Conservation (phyloP, 768 basidiomycete species). For the Imleria badia region DNA sequence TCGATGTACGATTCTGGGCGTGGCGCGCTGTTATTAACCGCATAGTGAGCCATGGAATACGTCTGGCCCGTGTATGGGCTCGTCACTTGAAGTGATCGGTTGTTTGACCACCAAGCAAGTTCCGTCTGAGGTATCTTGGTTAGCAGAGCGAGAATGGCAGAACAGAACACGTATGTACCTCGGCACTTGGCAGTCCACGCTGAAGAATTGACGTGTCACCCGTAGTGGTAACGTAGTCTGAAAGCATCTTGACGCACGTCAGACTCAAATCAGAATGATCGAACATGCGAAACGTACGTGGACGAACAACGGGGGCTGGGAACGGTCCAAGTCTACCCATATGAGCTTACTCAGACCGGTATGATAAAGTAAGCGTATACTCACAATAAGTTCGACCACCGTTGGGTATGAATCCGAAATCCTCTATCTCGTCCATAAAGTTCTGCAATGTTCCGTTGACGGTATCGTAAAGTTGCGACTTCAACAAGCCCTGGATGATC, state of each 20-base stretch:
- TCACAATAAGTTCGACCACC: constrained; percentile 89
- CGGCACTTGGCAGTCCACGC: constrained; percentile 82
- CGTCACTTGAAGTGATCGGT: constrained; percentile 66
- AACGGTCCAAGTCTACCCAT: constrained; percentile 72
- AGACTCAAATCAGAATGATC: background rate
- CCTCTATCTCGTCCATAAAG: constrained; percentile 91
- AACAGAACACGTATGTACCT: constrained; percentile 42
- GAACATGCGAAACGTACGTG: constrained; percentile 44
- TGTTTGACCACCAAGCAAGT: constrained; percentile 76
- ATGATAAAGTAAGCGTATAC: background rate
- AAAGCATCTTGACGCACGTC: constrained; percentile 64
- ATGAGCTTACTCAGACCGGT: background rate
- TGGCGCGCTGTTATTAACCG: constrained; percentile 81
- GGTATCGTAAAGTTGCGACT: constrained; percentile 70
- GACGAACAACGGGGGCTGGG: constrained; percentile 90
- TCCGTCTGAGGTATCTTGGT: constrained; percentile 52
- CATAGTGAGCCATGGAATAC: constrained; percentile 67
- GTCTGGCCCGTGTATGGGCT: constrained; percentile 71
- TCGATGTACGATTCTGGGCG: constrained; percentile 81
- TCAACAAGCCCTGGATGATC: constrained; percentile 85
- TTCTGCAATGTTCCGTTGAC: constrained; percentile 82
- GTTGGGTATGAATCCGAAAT: constrained; percentile 90
- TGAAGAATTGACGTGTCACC: constrained; percentile 73
- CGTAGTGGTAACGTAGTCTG: constrained; percentile 72
- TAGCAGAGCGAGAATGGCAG: background rate